Base-by-base conservation (phyloP, 1,139 yeast genomes). In the Wickerhamomyces sp. region DNA sequence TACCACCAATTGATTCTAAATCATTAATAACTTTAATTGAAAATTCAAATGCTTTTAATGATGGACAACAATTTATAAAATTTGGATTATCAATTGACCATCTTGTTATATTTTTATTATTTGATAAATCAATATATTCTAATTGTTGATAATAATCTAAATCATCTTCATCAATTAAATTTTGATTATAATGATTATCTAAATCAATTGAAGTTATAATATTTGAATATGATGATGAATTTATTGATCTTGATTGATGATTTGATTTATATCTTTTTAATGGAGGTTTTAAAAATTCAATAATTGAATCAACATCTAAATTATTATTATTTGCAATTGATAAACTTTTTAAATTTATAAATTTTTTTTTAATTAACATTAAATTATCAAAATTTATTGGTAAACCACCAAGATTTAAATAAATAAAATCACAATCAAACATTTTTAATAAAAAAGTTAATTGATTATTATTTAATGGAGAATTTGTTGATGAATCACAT, bases 341-440 rank as follows among this genome's bases (percentile, higher is more conserved):
- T 42, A 90, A 71, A 51, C 90, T 78, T 52, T 78, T 78, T 49
- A 90, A 68, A 27, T 69, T 56, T 1, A 75, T 67, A 54, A 82
- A 83, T 55, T 73, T 76, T 44, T 68, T 64, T 52, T 79, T 77
- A 44, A 88, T 78, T 23, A 79, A 68, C 38, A 68, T 64, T 47
- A 90, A 64, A 40, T 82, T 79, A 47, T 71, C 71, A 43, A 64
- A 69, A 50, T 70, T 72, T n/a, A 81, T 75, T 3, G 91, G 91
- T 56, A 83, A 69, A 0, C 96, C 96, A 44, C 87, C 87, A 39
- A 90, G 65, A 59, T 89, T 88, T 43, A 88, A 58, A 57, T 71
- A 70, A 38, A 66, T 64, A 48, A 75, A 57, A 36, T 72, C 58
- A 78, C 62, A 57, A 72, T 75, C 53, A 36, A 58, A 50, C 58